Evolutionary conservation across 1,284 basidiomycete genomes (phyloP).

Genomic region (Microbotryum saponariae): DNA sequence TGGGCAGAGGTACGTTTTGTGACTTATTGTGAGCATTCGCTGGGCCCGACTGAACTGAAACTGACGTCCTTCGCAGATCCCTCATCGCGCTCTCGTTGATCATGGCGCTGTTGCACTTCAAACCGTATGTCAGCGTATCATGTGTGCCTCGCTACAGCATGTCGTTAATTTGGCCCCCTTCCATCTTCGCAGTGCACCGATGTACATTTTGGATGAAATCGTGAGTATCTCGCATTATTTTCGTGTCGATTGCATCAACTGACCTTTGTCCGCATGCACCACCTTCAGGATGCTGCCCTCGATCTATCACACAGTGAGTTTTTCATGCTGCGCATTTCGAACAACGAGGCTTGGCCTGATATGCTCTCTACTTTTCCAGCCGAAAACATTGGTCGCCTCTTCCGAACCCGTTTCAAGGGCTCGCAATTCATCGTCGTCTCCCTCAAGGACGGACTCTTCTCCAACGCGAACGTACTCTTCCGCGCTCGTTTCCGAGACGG

Average conservation of each 20-base stretch:
- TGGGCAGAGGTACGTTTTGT: slow-evolving; percentile 69
- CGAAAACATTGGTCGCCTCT: slow-evolving; percentile 89
- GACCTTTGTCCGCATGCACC: background rate
- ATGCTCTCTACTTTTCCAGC: slow-evolving; percentile 12
- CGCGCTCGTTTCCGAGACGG: slow-evolving; percentile 53
- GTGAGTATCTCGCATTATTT: slow-evolving; percentile 10
- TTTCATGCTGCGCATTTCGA: background rate
- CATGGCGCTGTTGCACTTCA: slow-evolving; percentile 97
- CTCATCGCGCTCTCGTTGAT: slow-evolving; percentile 94
- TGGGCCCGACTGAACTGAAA: slow-evolving; percentile 24
- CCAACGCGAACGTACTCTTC: slow-evolving; percentile 56
- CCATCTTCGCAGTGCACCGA: slow-evolving; percentile 56
- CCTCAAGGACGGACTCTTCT: slow-evolving; percentile 72
- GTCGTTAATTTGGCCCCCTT: background rate
- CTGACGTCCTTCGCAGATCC: slow-evolving; percentile 53
- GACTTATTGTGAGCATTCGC: background rate
- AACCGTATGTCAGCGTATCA: slow-evolving; percentile 49
- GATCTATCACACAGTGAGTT: slow-evolving; percentile 81
- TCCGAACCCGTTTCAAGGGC: slow-evolving; percentile 94
- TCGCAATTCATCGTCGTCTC: slow-evolving; percentile 97
- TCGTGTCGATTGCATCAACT: background rate
- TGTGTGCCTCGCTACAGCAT: no score
- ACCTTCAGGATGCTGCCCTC: slow-evolving; percentile 56
- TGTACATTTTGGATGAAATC: slow-evolving; percentile 99
- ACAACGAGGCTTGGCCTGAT: background rate